Percentiles rank a stretch among this genome's conserved stretches.
phyloP scores from a whole-genome alignment of 75 land plant species.

The Cupressus sempervirens region DNA sequence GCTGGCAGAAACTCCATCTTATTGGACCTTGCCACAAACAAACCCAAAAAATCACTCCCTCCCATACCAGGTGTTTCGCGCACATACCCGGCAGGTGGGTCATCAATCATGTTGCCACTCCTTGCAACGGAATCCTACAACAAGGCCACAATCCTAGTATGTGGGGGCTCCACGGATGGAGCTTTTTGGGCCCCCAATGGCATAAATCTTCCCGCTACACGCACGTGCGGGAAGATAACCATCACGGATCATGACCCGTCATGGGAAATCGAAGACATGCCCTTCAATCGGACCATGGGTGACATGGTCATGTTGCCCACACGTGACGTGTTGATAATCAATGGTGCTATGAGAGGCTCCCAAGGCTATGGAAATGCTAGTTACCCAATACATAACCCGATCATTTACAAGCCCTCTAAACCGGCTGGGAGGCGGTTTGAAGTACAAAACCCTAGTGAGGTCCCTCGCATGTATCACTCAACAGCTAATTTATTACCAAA shows the following conservation, averaged over 20 bases:
- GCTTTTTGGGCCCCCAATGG: background rate
- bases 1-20: constrained; percentile 24
- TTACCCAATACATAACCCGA: background rate
- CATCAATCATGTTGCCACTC: constrained; percentile 28
- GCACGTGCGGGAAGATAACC: constrained; percentile 20
- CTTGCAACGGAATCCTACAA: background rate
- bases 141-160: constrained; percentile 20
- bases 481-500: constrained; percentile 27
- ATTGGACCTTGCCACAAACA: constrained; percentile 6
- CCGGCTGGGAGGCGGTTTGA: background rate
- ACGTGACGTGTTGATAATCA: constrained; percentile 17
- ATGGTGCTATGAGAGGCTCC: constrained; percentile 24
- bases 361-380: constrained; percentile 13
- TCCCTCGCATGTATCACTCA: constrained; percentile 32
- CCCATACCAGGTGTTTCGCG: constrained; percentile 24
- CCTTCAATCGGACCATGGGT: constrained; percentile 26
- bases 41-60: constrained; percentile 11
- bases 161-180: constrained; percentile 23
- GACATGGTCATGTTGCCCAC: constrained; percentile 35
- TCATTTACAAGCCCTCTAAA: background rate
- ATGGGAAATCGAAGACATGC: constrained; percentile 36
- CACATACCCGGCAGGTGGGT: constrained; percentile 26
- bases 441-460: background rate
- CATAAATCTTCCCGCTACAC: background rate
- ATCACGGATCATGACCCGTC: constrained; percentile 8